Percentiles rank a stretch among this genome's conserved stretches.
Conservation (phyloP, 768 basidiomycete genomes). For the Hygrocybe coccinea region DNA sequence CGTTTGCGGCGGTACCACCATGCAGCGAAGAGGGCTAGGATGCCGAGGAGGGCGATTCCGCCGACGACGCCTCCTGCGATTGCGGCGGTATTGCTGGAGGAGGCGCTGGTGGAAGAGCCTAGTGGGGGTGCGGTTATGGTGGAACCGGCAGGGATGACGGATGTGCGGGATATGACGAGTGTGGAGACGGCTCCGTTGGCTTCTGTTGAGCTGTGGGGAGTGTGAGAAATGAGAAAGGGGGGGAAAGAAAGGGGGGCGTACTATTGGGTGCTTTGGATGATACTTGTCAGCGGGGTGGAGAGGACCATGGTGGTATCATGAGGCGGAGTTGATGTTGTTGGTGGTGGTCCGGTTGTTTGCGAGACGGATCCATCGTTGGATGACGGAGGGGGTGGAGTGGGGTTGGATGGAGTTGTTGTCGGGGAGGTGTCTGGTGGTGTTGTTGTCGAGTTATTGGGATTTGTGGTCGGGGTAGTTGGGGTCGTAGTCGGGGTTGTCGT, state of each 20-base stretch:
- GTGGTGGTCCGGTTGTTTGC: neutral
- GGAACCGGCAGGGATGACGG: conserved; percentile 23
- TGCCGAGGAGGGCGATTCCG: conserved; percentile 35
- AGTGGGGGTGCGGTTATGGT: conserved; percentile 12
- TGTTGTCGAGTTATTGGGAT: no score
- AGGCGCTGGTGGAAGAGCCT: neutral
- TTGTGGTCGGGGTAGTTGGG: no score
- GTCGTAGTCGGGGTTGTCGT: no score
- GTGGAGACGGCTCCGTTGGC: conserved; percentile 31
- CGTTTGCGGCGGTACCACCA: conserved; percentile 28
- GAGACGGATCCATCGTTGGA: no score
- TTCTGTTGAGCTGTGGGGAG: conserved; percentile 2
- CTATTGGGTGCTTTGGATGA: conserved; percentile 3
- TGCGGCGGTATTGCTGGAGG: conserved; percentile 31
- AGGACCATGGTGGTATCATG: neutral
- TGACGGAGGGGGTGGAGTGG: no score
- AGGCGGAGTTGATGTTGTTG: neutral
- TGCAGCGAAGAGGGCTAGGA: conserved; percentile 20
- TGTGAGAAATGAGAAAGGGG: neutral
- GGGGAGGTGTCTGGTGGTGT: neutral
- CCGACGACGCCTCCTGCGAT: conserved; percentile 54
- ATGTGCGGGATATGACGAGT: conserved; percentile 23
- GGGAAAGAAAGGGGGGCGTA: neutral
- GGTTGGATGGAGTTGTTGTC: no score
- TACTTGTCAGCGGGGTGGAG: conserved; percentile 8